phyloP scores from a whole-genome alignment of 352 stramenopile genomes.

The Blastocystis sp. region DNA sequence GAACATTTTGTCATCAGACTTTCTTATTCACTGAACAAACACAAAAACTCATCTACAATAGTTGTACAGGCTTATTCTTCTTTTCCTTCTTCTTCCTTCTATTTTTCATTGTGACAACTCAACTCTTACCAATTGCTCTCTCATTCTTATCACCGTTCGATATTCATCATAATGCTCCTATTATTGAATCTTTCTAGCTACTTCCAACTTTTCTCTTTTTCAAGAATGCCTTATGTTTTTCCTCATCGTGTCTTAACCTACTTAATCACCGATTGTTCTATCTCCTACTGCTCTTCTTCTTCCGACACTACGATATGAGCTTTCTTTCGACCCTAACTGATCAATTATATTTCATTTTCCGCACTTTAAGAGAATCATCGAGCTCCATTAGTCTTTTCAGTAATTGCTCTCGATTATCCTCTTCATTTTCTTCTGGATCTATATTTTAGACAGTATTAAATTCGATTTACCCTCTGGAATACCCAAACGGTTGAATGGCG shows the following conservation, averaged over 20 bases:
- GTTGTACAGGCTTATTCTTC: constrained; percentile 8
- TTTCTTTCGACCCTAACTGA: not conserved
- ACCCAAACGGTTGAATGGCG: constrained; percentile 72
- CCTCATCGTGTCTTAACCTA: not conserved
- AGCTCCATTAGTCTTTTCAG: constrained; percentile 21
- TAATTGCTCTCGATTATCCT: not conserved
- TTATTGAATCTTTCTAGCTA: not conserved
- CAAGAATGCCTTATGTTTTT: constrained; percentile 17
- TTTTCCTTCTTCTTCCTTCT: not conserved
- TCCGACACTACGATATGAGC: not conserved
- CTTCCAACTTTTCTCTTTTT: constrained; percentile 32
- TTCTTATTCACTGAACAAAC: not conserved
- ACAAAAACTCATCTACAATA: not conserved
- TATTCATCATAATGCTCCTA: constrained; percentile 50
- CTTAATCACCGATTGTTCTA: not conserved
- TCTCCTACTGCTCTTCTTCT: not conserved
- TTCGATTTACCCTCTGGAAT: not conserved
- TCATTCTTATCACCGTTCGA: not conserved
- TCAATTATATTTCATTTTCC: too few relatives aligned
- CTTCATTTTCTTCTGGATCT: constrained; percentile 21
- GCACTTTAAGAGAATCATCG: not conserved
- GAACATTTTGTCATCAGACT: not conserved
- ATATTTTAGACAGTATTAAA: not conserved
- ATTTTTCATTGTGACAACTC: not conserved
- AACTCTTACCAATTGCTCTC: not conserved